phyloP scores from a whole-genome alignment of 1,284 basidiomycete species.

The Flammula alnicola region DNA sequence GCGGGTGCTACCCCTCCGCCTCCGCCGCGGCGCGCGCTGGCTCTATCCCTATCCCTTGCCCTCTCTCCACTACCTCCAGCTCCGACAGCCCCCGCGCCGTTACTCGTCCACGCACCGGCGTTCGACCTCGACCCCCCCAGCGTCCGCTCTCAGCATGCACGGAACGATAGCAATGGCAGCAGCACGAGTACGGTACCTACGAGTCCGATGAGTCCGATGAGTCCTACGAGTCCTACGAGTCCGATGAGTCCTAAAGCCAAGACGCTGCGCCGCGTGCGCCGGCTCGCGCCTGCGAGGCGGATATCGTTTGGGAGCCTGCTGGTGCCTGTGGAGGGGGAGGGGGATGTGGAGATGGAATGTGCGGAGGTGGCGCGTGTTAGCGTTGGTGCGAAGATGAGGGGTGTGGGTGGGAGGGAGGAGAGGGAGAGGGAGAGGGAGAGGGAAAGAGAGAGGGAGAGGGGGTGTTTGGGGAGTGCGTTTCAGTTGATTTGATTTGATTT shows the following conservation, averaged over 20 bases:
- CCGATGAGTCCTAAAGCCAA: conserved; percentile 1
- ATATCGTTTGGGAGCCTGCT: conserved; percentile 55
- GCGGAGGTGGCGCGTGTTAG: conserved; percentile 37
- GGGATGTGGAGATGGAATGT: conserved; percentile 40
- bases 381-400: conserved; percentile 48
- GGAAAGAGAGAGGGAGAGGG: conserved; percentile 19
- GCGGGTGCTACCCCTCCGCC: too few species aligned
- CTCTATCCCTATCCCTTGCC: background rate
- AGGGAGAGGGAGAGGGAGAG: conserved; percentile 2
- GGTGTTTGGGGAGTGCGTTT: conserved; percentile 59
- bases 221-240: background rate
- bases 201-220: too few species aligned
- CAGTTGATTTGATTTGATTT: conserved; percentile 47
- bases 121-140: too few species aligned
- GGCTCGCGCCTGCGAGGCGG: conserved; percentile 46
- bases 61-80: too few species aligned
- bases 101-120: too few species aligned
- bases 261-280: conserved; percentile 45
- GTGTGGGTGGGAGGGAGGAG: conserved; percentile 28
- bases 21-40: background rate
- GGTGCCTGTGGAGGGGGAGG: conserved; percentile 33
- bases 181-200: too few species aligned
- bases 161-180: too few species aligned
- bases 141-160: too few species aligned
- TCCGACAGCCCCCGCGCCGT: too few species aligned